Evolutionary conservation across 306 rosid genomes (phyloP).

Genomic region (Styphnolobium japonicum): DNA sequence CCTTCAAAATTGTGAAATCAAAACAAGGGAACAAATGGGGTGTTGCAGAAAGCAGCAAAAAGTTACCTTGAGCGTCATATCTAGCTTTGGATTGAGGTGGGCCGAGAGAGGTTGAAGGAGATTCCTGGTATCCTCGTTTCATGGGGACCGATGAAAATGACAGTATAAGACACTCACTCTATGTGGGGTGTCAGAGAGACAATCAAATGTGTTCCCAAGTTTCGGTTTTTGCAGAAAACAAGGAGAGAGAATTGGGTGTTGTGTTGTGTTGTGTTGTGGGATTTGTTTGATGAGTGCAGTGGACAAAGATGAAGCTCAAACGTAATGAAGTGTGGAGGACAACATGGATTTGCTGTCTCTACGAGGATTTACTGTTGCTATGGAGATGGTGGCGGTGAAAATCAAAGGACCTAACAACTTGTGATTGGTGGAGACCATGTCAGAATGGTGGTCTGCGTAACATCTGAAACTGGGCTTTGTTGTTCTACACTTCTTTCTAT

Average conservation of each 20-base stretch:
- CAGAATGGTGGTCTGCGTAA: not conserved
- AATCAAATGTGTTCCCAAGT: constrained; percentile 4
- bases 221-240: not conserved
- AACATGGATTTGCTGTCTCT: not conserved
- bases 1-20: constrained; percentile 14
- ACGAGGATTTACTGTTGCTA: not conserved
- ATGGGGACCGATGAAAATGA: constrained; percentile 33
- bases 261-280: not conserved
- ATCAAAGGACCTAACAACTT: not conserved
- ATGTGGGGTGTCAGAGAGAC: not conserved
- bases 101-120: constrained; percentile 66
- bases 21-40: constrained; percentile 11
- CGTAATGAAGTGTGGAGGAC: not conserved
- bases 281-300: not conserved
- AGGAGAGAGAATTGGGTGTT: not conserved
- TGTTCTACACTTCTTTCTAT: too few relatives aligned
- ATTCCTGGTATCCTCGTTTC: constrained; percentile 85
- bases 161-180: too few relatives aligned
- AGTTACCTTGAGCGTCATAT: constrained; percentile 72
- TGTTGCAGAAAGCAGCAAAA: constrained; percentile 19
- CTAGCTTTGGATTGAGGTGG: constrained; percentile 85
- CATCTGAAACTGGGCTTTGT: not conserved
- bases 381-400: not conserved
- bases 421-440: not conserved
- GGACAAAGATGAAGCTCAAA: not conserved